Evolutionary conservation across 352 stramenopile genomes (phyloP), one percentile per base, ranked within the genome.

Genomic region (Pythium utonaiense): DNA sequence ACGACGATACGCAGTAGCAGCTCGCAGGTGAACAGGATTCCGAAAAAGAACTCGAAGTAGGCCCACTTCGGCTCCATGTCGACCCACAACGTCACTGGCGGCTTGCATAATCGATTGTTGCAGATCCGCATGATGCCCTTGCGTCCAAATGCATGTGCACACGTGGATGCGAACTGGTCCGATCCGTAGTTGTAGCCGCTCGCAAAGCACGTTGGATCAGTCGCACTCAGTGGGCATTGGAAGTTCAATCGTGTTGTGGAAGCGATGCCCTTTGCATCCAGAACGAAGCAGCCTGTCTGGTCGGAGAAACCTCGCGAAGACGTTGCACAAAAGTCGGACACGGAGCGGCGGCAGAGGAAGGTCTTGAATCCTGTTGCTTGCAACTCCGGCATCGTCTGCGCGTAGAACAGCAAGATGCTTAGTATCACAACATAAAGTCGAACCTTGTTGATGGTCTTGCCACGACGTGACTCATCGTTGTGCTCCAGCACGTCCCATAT

Each of bases 41-140:
- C 82, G 47, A 91, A 89, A 21, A 66, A 75, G 65, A 70, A 88
- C 53, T 93, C 84, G 25, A 91, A 77, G 55, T 80, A 89, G 40
- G 90, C 81, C 83, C 83, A 93, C 31, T 87, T 81, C 16, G 67
- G 67, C 14, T 75, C 69, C 83, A 93, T 91, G 53, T 88, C 74
- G 38, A 78, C 53, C 19, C 78, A 59, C 38, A 80, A 56, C 17
- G 67, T 63, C 12, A 74, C 38, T 3, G 61, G 58, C 3, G 64
- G 42, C n/a, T 81, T 74, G 51, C 75, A 87, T 1, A 84, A 34
- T 0, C 73, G 77, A 44, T 78, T 84, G 74, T 80, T 42, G 53
- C 34, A 44, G 36, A 62, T 28, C 45, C 38, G 34, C 31, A 53
- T 31, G 19, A 60, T 62, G 0, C 76, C 76, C 6, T 55, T 34